Base-by-base conservation (phyloP, 2,329 filamentous ascomycete genomes). In the Aspergillus tanneri region DNA sequence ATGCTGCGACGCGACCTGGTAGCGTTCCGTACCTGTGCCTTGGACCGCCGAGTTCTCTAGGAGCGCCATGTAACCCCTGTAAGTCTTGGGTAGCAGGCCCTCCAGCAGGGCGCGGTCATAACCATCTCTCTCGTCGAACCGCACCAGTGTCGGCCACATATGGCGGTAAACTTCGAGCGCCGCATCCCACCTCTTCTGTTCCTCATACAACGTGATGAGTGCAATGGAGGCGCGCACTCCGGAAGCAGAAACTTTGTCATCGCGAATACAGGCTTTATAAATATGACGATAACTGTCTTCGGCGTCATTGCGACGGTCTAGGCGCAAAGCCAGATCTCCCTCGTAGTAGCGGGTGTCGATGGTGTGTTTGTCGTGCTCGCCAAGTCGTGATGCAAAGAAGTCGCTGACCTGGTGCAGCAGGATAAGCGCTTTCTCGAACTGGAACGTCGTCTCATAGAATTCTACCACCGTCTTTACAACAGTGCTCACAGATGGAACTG, bases 1-100 rank as follows among this genome's bases (percentile, higher is more conserved):
- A 55, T 78, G 79, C 58, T 78, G 71, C 4, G 72, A 67, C 0
- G 75, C 69, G 18, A 80, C 64, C 56, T 76, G 67, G 54, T 78
- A 75, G 12, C 72, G 65, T 22, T 74, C 63, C 1, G 67, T 65
- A 50, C 75, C 71, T 43, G 75, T 71, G 3, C 68, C 72, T 5
- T 46, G 44, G 50, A 71, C 72, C 47, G 67, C 65, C 18, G 73
- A 70, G 9, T 68, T 59, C 44, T 77, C 72, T 14, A 80, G 56
- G n/a, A 77, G 70, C 27, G 73, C 69, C 37, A 71, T 69, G 59
- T 80, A 80, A 27, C 72, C 72, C 18, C 68, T 61, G 55, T 75
- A 77, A 40, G 78, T 68, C 50, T 76, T 69, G 47, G 74, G 70
- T 3, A 78, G 62, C 18, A 74, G 56, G 16, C 70, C 69, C 32